A percentile compares a stretch with the other conserved stretches of the same genome.
phyloP scores from a whole-genome alignment of 352 stramenopile species.

The Phytophthora syringae region DNA sequence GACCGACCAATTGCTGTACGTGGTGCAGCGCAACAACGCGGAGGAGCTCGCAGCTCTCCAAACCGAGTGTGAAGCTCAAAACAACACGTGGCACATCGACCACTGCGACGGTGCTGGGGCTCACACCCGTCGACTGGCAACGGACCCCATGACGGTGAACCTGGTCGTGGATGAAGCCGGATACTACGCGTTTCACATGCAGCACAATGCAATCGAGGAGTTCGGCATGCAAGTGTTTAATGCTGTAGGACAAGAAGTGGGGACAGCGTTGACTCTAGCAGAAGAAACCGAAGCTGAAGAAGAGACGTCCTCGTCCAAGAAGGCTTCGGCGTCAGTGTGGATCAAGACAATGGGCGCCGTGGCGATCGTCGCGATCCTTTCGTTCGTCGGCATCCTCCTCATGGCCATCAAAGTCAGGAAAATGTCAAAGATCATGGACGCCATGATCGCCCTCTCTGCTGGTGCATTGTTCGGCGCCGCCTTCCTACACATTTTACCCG shows the following conservation, averaged over 20 bases:
- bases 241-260: constrained; percentile 19
- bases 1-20: constrained; percentile 47
- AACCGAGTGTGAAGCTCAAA: constrained; percentile 45
- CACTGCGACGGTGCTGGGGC: constrained; percentile 48
- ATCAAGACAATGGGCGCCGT: constrained; percentile 49
- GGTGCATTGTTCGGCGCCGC: constrained; percentile 77
- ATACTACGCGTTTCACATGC: constrained; percentile 56
- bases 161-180: constrained; percentile 39
- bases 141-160: constrained; percentile 47
- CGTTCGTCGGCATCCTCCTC: constrained; percentile 50
- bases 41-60: constrained; percentile 43
- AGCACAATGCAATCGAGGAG: constrained; percentile 56
- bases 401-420: constrained; percentile 36
- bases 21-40: constrained; percentile 56
- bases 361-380: constrained; percentile 45
- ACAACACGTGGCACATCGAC: constrained; percentile 58
- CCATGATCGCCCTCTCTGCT: constrained; percentile 61
- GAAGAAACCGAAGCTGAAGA: constrained; percentile 26
- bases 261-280: constrained; percentile 25
- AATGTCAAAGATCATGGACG: constrained; percentile 46
- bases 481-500: constrained; percentile 84
- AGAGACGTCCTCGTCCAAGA: constrained; percentile 21
- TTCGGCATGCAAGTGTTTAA: constrained; percentile 48
- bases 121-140: constrained; percentile 35
- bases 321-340: constrained; percentile 39